These are phyloP conservation scores for Yarrowia deformans DNA, from an alignment of 805 yeast species.

Conservation along the genomic window DNA sequence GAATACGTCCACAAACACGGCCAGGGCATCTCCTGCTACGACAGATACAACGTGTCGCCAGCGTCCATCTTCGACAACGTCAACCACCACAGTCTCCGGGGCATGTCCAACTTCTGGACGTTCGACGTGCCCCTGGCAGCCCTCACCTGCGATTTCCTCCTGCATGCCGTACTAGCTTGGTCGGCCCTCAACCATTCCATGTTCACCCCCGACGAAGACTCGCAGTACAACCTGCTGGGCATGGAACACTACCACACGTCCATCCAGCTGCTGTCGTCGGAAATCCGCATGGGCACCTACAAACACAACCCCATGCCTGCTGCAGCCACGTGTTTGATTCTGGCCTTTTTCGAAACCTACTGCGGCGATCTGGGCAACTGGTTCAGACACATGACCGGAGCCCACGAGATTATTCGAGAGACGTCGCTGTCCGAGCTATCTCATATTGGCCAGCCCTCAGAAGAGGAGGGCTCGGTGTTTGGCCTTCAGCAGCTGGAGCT, in stretches of 20 bases:
- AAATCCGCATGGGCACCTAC: slow-evolving; percentile 21
- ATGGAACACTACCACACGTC: slow-evolving; percentile 29
- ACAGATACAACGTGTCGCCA: slow-evolving; percentile 27
- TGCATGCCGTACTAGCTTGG: slow-evolving; percentile 27
- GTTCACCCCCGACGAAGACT: background rate
- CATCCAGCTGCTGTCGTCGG: slow-evolving; percentile 23
- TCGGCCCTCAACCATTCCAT: slow-evolving; percentile 28
- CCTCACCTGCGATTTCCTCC: slow-evolving; percentile 12
- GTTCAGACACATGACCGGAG: slow-evolving; percentile 40
- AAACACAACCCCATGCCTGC: slow-evolving; percentile 37
- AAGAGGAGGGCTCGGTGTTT: background rate
- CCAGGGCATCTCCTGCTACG: slow-evolving; percentile 31
- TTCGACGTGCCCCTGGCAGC: slow-evolving; percentile 29
- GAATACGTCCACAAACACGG: slow-evolving; percentile 29
- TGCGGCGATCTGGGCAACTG: slow-evolving; percentile 39
- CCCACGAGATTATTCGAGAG: slow-evolving; percentile 28
- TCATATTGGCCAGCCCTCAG: background rate
- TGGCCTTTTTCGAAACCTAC: slow-evolving; percentile 39
- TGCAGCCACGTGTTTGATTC: slow-evolving; percentile 33
- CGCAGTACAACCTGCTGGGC: slow-evolving; percentile 9
- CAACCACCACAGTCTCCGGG: slow-evolving; percentile 20
- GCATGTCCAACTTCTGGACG: slow-evolving; percentile 32
- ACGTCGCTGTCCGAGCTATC: background rate
- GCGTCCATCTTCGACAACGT: slow-evolving; percentile 27
- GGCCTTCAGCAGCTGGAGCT: slow-evolving; percentile 30